These are phyloP conservation scores for Salix dunnii DNA, from an alignment of 345 rosid species.

Conservation along the genomic window DNA sequence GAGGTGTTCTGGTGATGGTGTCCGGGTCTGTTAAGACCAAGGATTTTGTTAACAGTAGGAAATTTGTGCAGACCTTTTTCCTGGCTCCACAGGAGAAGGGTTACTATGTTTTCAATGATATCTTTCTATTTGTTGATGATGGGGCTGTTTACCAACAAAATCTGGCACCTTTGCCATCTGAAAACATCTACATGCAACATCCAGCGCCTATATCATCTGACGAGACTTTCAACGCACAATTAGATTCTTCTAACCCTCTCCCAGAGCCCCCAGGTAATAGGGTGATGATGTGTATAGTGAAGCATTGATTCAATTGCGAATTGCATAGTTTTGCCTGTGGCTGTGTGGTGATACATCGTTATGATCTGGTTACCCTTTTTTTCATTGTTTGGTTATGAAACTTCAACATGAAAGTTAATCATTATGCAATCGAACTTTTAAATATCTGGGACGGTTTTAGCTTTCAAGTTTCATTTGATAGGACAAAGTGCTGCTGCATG, in stretches of 20 bases:
- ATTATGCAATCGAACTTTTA: not conserved
- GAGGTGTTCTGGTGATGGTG: conserved; percentile 82
- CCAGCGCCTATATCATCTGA: conserved; percentile 45
- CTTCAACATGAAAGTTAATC: not conserved
- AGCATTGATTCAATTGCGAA: not conserved
- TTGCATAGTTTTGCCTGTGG: not conserved
- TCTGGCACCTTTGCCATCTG: conserved; percentile 14
- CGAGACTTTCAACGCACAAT: conserved; percentile 41
- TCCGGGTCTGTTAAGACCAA: conserved; percentile 77
- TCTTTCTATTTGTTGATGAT: conserved; percentile 72
- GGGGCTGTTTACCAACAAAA: conserved; percentile 40
- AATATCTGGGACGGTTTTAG: not conserved
- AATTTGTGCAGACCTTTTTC: conserved; percentile 79
- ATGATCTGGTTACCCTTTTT: not conserved
- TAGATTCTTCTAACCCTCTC: conserved; percentile 45
- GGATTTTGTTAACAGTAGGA: conserved; percentile 57
- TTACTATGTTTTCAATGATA: conserved; percentile 81
- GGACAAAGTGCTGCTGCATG: not conserved
- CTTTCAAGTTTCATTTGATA: not conserved
- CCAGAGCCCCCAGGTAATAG: conserved; percentile 64
- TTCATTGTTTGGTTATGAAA: not conserved
- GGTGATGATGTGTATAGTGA: not conserved
- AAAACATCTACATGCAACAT: conserved; percentile 21
- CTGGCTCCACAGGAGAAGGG: conserved; percentile 98
- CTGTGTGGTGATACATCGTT: not conserved